phyloP scores from a whole-genome alignment of 2,329 filamentous ascomycete genomes.

The Cladorrhinum sp. region DNA sequence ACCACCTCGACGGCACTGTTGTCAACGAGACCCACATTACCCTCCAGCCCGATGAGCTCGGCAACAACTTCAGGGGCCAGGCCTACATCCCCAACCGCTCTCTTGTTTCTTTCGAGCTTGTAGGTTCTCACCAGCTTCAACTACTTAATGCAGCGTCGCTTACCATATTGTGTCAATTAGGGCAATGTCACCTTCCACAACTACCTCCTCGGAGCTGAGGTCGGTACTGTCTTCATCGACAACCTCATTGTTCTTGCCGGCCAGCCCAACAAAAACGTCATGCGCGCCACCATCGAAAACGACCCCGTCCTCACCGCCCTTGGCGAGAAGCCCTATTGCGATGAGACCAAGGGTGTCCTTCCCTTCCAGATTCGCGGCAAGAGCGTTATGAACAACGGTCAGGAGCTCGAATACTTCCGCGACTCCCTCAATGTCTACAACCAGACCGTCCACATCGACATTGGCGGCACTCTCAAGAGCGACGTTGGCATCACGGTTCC shows the following conservation, averaged over 20 bases:
- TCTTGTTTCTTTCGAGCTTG: constrained; percentile 61
- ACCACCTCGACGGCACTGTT: constrained; percentile 53
- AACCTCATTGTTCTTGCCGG: constrained; percentile 59
- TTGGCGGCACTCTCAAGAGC: constrained; percentile 42
- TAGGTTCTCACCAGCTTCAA: constrained; percentile 36
- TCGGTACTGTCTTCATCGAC: constrained; percentile 57
- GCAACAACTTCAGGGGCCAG: constrained; percentile 59
- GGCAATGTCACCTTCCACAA: constrained; percentile 63
- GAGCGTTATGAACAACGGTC: constrained; percentile 48
- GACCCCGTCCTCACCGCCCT: constrained; percentile 45
- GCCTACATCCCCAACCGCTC: constrained; percentile 63
- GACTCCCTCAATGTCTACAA: constrained; percentile 51
- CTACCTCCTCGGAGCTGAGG: constrained; percentile 46
- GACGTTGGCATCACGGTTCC: constrained; percentile 30
- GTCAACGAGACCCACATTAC: constrained; percentile 51
- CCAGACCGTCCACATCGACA: constrained; percentile 51
- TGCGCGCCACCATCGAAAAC: constrained; percentile 55
- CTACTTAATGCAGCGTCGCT: neutral
- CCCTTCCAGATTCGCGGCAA: constrained; percentile 54
- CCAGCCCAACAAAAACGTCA: constrained; percentile 54
- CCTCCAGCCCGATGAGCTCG: constrained; percentile 37
- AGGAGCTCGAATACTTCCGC: constrained; percentile 54
- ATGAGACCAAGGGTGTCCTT: constrained; percentile 44
- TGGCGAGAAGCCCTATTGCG: constrained; percentile 46
- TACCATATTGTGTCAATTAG: constrained; percentile 31